Evolutionary conservation across 495 filamentous ascomycete species (phyloP).

Genomic region (Hyaloscypha bicolor): DNA sequence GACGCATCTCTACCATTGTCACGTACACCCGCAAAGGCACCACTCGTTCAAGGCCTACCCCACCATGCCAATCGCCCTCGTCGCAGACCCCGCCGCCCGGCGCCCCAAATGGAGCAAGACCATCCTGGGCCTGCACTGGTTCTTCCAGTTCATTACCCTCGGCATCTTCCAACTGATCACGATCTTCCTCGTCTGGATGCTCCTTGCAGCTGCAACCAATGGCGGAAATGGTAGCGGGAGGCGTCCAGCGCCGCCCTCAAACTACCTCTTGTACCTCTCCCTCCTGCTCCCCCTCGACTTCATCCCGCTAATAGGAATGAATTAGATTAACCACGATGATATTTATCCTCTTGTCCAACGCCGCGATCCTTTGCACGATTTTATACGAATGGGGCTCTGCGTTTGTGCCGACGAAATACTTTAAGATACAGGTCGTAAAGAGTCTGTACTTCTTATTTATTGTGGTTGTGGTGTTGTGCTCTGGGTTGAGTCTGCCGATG

Average conservation of each 20-base stretch:
- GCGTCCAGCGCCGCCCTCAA: background rate
- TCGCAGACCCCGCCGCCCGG: background rate
- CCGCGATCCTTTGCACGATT: background rate
- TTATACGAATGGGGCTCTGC: background rate
- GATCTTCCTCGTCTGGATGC: background rate
- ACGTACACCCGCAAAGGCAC: background rate
- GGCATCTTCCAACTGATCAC: slow-evolving; percentile 1
- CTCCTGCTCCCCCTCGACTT: background rate
- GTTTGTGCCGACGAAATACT: background rate
- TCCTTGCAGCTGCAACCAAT: background rate
- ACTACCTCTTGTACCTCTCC: background rate
- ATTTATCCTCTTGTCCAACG: background rate
- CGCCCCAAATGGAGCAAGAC: background rate
- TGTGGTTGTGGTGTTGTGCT: background rate
- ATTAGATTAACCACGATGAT: background rate
- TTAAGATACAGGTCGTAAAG: background rate
- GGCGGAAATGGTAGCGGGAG: background rate
- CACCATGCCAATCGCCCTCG: background rate
- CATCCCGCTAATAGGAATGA: background rate
- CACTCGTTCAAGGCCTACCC: background rate
- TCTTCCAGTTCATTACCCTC: background rate
- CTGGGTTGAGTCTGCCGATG: background rate
- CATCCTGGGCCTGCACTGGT: background rate
- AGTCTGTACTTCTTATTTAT: background rate
- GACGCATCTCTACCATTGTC: background rate